Conservation (phyloP, 2,329 filamentous ascomycete species). For the Grosmannia serpens region DNA sequence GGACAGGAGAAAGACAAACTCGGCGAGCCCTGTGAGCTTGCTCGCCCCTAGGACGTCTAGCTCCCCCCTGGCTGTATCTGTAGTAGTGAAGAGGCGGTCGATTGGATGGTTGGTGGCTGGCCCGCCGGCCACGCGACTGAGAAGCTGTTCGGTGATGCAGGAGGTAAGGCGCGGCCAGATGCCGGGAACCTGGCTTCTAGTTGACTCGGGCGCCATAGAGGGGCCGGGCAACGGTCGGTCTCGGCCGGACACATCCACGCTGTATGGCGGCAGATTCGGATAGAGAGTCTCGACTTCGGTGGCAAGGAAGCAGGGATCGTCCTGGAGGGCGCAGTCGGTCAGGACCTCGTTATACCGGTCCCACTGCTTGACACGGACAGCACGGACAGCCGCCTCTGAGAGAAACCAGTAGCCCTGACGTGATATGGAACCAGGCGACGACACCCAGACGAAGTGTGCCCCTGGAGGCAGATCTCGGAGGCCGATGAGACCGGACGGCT, state of each 20-base stretch:
- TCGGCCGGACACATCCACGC: not conserved
- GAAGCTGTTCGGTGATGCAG: constrained; percentile 30
- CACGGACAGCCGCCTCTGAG: constrained; percentile 19
- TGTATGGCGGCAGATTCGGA: constrained; percentile 32
- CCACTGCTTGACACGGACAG: constrained; percentile 40
- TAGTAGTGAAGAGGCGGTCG: constrained; percentile 42
- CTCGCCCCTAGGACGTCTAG: constrained; percentile 24
- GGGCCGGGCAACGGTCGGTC: not conserved
- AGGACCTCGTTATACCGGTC: constrained; percentile 44
- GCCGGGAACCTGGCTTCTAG: constrained; percentile 4
- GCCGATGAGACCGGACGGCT: constrained; percentile 31
- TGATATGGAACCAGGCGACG: constrained; percentile 34
- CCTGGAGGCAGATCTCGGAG: constrained; percentile 44
- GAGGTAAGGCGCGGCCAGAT: constrained; percentile 43
- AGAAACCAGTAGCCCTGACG: constrained; percentile 49
- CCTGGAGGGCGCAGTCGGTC: constrained; percentile 29
- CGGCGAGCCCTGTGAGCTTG: constrained; percentile 16
- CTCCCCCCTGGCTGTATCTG: constrained; percentile 37
- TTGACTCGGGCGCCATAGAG: constrained; percentile 8
- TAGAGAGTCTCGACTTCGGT: constrained; percentile 27
- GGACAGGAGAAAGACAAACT: constrained; percentile 37
- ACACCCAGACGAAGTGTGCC: constrained; percentile 48
- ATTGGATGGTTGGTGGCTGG: constrained; percentile 13
- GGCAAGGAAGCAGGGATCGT: constrained; percentile 34
- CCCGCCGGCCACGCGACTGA: constrained; percentile 35